Evolutionary conservation across 139 green algal genomes (phyloP), one percentile per base, ranked within the genome.

Genomic region (Chlorokybus atmophyticus): DNA sequence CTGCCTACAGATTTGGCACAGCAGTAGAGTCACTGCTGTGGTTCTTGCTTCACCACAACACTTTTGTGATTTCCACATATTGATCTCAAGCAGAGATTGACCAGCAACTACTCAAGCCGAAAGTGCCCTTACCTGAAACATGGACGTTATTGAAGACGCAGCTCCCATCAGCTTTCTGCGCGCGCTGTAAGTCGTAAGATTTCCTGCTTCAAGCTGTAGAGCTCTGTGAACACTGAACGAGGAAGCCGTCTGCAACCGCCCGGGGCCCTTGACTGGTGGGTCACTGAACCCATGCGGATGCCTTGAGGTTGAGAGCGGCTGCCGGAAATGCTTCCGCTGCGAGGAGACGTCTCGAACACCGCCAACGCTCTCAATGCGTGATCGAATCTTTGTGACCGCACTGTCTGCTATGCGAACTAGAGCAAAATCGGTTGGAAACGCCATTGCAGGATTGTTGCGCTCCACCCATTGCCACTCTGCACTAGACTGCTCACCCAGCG

Each of bases 371-470:
- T 21, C 26, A 30, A 68, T 29, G 24, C 7, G 30, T 6, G 26
- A 26, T 21, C 23, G 25, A 19, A 66, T 24, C 23, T 42, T 30
- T 50, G 19, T 49, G 2, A 51, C 24, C 29, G 10, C 23, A 14
- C n/a, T 29, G 23, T n/a, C 8, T 25, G 17, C 3, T 17, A 68
- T 3, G 26, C 19, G n/a, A 8, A 70, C 14, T 19, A 70, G 28
- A 0, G 52, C 62, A 52, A 70, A 70, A n/a, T 70, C 62, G 14
- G 62, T 70, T 10, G 62, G 62, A 8, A 55, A 68, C 23, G 21
- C 40, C 35, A 44, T 44, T 7, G 62, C 62, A 17, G 62, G 62
- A 29, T 70, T 70, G 14, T 23, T 7, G 26, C 62, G n/a, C 14
- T 67, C 44, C 25, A 70, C 44, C 62, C 62, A 70, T 2, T 31